Evolutionary conservation across 1,284 basidiomycete species (phyloP).

Genomic region (Ganoderma multipileum): DNA sequence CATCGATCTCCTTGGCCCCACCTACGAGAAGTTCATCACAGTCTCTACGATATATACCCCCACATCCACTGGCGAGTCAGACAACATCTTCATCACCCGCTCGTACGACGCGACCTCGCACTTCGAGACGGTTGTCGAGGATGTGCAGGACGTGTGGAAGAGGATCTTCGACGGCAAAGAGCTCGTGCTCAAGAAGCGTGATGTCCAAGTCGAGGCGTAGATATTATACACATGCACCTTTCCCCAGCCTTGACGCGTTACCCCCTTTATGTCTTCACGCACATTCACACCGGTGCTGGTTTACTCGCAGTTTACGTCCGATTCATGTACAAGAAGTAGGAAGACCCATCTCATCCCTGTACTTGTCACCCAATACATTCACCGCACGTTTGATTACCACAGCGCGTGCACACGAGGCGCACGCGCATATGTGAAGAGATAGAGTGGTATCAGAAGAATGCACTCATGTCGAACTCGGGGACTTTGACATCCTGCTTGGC

Average conservation of each 20-base stretch:
- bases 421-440: neutral
- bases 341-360: constrained; percentile 29
- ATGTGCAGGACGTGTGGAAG: constrained; percentile 94
- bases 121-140: constrained; percentile 97
- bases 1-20: constrained; percentile 90
- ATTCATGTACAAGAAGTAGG: constrained; percentile 34
- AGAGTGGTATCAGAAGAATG: constrained; percentile 54
- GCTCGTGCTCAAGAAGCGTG: constrained; percentile 85
- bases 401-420: neutral
- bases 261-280: constrained; percentile 25
- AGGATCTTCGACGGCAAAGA: constrained; percentile 74
- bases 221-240: constrained; percentile 19
- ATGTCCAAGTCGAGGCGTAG: constrained; percentile 70
- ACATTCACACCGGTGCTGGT: constrained; percentile 21
- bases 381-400: constrained; percentile 5
- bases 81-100: constrained; percentile 96
- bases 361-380: constrained; percentile 30
- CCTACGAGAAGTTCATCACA: constrained; percentile 97
- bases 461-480: constrained; percentile 86
- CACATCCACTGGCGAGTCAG: constrained; percentile 79
- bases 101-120: constrained; percentile 99
- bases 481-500: constrained; percentile 88
- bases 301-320: constrained; percentile 20
- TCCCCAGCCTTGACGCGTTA: constrained; percentile 13
- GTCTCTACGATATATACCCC: constrained; percentile 92